Base-by-base conservation (phyloP, 176 grass and related monocot species). In the Thalia dealbata region DNA sequence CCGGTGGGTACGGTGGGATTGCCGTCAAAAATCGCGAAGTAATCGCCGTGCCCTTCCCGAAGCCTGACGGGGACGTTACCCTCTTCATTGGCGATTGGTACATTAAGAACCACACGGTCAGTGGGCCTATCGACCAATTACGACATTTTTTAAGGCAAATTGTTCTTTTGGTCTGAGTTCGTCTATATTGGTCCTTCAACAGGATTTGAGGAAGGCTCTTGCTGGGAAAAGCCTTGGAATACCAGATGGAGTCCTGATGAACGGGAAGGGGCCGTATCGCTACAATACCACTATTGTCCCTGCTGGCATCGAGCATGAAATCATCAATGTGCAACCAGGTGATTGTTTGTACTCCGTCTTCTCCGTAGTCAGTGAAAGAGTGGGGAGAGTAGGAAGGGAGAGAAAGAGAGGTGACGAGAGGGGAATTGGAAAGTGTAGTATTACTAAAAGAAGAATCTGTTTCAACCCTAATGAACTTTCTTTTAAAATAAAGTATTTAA, bases 61-160 rank as follows among this genome's bases (percentile, higher is more conserved):
- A 81, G 29, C 89, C 93, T 0, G 76, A 88, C 38, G 93, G 93
- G 19, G 87, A 97, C 56, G 27, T 97, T 73, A 87, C 80, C 69
- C 50, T 97, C 22, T 92, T 97, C 78, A 86, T 91, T 0, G 87
- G 89, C 25, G 93, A 97, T 61, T 97, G 93, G 89, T 92, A 97
- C 78, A 97, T 65, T 78, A 86, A 81, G 74, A 88, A 85, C 77
- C 93, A 92, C 67, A 81, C 75, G 41, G 95, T 97, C 75, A 82
- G 89, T 35, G 19, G 18, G 19, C 43, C 45, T 23, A 0, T 59
- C 67, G 9, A 58, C 18, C 64, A 21, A 66, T 38, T 22, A 22
- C n/a, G 10, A 77, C 52, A 43, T 73, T 14, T 73, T 3, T 21
- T 13, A 44, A 16, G 42, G 1, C 1, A 61, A 81, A 52, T 27